Base-by-base conservation (phyloP, 1,284 basidiomycete species). In the Heimioporus retisporus region DNA sequence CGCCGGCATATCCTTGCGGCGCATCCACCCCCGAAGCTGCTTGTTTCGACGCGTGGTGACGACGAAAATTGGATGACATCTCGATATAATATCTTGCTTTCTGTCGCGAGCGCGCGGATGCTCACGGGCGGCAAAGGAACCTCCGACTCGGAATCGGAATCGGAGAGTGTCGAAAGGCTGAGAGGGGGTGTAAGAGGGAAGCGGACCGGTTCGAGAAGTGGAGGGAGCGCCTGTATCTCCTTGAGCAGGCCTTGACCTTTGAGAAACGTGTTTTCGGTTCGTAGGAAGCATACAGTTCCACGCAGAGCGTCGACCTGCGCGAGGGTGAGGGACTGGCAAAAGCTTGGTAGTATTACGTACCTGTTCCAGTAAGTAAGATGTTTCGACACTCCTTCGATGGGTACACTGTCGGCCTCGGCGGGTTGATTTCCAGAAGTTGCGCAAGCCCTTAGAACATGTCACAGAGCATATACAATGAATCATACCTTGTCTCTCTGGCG, bases 261-360 rank as follows among this genome's bases (percentile, higher is more conserved):
- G 78, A 99, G 89, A 77, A 94, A 94, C 2, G 94, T 89, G 79
- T 99, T 99, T 80, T 99, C 97, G 48, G 87, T 90, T 23, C 96
- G 90, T 40, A 99, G 84, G 87, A 94, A 97, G 42, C 94, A 90
- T 35, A 99, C 89, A 0, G 96, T 96, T 4, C 92, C 91, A 55
- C 95, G 92, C 23, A 99, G 87, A n/a, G 93, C 93, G 61, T 97
- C 95, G 73, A 99, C 89, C 92, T 97, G 77, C 63, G 56, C 40
- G 65, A n/a, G 51, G 53, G 65, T 66, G 68, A 72, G 64, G 69
- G 44, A 35, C 48, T 46, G 40, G 42, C 48, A 55, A n/a, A 31
- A 23, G 54, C 59, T 43, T 60, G 50, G 59, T 53, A 31, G 54
- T 59, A 60, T 81, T 61, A 68, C 74, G 13, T 11, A 93, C 93